Base-by-base conservation (phyloP, 768 basidiomycete species). In the Coprinellus aureogranulatus region DNA sequence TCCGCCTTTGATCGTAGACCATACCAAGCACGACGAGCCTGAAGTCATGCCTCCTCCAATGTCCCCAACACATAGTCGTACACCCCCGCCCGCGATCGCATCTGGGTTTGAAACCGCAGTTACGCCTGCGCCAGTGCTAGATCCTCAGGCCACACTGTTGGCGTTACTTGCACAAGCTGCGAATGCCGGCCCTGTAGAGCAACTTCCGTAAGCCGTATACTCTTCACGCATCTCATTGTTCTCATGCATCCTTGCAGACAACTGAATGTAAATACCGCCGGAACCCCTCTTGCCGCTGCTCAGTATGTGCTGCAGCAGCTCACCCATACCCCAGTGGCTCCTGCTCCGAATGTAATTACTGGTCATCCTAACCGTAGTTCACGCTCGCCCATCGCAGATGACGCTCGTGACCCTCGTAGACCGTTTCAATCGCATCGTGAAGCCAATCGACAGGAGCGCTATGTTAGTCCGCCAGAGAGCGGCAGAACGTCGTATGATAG, bases 261-360 rank as follows among this genome's bases (percentile, higher is more conserved):
- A 87, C 83, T 74, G 83, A 66, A 68, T 59, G 65, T 83, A 85
- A 88, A 84, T 66, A 82, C 70, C 39, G 49, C 70, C 28, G 52
- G 69, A 53, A 60, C 72, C 41, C 68, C 68, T 55, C 72, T 83
- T 64, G 81, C 83, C 60, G 71, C 81, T 52, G 72, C 77, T 59
- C 88, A 88, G 67, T 74, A 92, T 55, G 75, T 90, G 62, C 75
- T 94, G 65, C 89, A 91, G 67, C 90, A 90, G 68, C 79, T 92
- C 68, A 80, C 89, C 53, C 83, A 85, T 65, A 81, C 82, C 64
- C 82, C 86, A 68, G 62, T 14, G 14, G 34, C 34, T 34, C 34
- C 69, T 68, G 60, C 65, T 55, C 65, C 67, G 50, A 63, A 59
- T 67, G 67, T 65, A 57, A 61, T 63, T 62, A 62, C 70, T 64